Evolutionary conservation across 208 protist species (phyloP).

Genomic region (Crithidia bombi): DNA sequence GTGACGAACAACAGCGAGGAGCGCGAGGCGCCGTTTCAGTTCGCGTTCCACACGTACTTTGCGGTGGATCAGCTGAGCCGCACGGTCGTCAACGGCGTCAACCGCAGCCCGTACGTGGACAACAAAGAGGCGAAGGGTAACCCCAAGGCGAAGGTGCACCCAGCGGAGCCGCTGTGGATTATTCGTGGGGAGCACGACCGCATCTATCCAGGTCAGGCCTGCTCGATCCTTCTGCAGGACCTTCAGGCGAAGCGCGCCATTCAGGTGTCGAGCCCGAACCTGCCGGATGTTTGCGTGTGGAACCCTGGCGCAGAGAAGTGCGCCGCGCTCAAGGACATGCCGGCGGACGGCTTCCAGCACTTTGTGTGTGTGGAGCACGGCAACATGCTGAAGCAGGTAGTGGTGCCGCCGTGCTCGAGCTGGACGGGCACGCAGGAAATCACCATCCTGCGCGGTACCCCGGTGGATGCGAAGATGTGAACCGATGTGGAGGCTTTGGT

Average conservation of each 20-base stretch:
- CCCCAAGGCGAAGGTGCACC: constrained; percentile 44
- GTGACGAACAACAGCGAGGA: constrained; percentile 62
- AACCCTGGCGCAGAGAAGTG: constrained; percentile 86
- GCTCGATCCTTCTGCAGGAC: constrained; percentile 57
- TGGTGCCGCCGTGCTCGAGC: constrained; percentile 65
- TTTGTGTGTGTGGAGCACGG: constrained; percentile 92
- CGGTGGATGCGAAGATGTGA: constrained; percentile 46
- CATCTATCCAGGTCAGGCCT: constrained; percentile 64
- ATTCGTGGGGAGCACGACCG: constrained; percentile 78
- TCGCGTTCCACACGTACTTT: constrained; percentile 92
- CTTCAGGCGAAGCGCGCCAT: constrained; percentile 31
- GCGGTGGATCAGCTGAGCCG: constrained; percentile 53
- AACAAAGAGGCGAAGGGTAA: constrained; percentile 46
- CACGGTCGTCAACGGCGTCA: constrained; percentile 74
- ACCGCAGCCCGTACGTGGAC: constrained; percentile 70
- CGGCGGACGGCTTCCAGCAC: constrained; percentile 70
- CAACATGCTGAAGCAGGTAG: constrained; percentile 60
- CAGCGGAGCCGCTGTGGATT: constrained; percentile 33
- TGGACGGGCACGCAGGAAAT: constrained; percentile 67
- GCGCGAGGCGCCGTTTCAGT: constrained; percentile 56
- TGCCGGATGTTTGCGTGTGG: constrained; percentile 87
- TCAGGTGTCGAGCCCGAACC: constrained; percentile 52
- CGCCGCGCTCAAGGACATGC: constrained; percentile 74
- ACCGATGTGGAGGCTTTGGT: constrained; percentile 22
- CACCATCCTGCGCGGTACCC: constrained; percentile 38